Base-by-base conservation (phyloP, 1,139 yeast species). In the Candida mesenterica region DNA sequence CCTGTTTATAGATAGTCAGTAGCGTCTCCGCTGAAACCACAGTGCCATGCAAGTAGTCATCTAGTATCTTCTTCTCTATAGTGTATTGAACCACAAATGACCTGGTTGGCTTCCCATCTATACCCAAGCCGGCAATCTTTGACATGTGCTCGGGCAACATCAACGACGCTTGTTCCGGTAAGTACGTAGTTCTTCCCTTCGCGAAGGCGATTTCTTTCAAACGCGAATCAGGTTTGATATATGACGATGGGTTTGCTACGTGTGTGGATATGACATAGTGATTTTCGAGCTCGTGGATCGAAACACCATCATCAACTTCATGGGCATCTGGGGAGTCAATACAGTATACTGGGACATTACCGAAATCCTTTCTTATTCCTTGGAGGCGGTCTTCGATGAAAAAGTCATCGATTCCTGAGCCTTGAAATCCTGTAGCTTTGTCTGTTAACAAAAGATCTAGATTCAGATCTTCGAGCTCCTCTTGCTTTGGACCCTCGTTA, bases 231-330 rank as follows among this genome's bases (percentile, higher is more conserved):
- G 78, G 75, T 13, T 59, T 57, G 16, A 79, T 58, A 49, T 67
- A 79, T 0, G 94, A 80, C 0, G 88, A 71, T 0, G 97, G 97
- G 54, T 90, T 92, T 1, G 98, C 97, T 41, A 92, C 78, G 58
- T 86, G 96, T 5, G 88, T 70, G 23, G 82, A 75, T 4, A 90
- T 51, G 2, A 63, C 61, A 48, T 65, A 74, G 4, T 54, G 50
- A 1, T 59, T 57, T 0, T 57, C 60, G 0, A 61, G 41, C 19
- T 54, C 55, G 26, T 65, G 65, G 14, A 92, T 62, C 0, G 96
- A 79, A 18, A 92, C 71, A 31, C 97, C 98, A 58, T 92, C 98
- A 57, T 92, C 98, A 42, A 92, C 85, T 58, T 92, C 98, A 48
- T 84, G 83, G 0, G 97, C 96, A 29, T 72, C 72, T 9, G 69